phyloP scores from a whole-genome alignment of 192 early-diverging fungal species.

The Podochytrium sp. region DNA sequence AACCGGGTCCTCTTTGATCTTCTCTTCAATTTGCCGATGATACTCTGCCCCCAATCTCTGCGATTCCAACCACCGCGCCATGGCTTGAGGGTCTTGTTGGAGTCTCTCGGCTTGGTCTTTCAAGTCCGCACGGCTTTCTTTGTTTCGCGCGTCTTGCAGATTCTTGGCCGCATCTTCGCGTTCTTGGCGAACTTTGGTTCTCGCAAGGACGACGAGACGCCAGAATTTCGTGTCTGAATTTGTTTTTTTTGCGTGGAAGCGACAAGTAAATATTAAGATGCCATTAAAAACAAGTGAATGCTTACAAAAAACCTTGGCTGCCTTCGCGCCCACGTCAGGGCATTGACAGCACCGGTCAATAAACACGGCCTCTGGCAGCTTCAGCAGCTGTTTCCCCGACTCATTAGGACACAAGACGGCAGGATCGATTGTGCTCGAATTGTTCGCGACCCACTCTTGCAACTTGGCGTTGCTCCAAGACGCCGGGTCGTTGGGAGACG shows the following conservation, averaged over 20 bases:
- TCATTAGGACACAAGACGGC: conserved; percentile 46
- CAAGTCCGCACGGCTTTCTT: background rate
- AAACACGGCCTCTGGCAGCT: conserved; percentile 48
- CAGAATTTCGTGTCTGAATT: conserved; percentile 11
- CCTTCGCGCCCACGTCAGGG: conserved; percentile 34
- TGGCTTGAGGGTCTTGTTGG: background rate
- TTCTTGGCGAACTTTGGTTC: conserved; percentile 13
- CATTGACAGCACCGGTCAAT: conserved; percentile 42
- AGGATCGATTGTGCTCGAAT: conserved; percentile 18
- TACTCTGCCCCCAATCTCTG: background rate
- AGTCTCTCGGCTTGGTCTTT: background rate
- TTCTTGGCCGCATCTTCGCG: background rate
- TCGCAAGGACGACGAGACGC: conserved; percentile 17
- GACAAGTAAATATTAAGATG: background rate
- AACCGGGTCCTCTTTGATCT: background rate
- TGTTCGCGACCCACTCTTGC: conserved; percentile 38
- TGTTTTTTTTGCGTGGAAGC: background rate
- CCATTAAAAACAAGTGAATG: conserved; percentile 16
- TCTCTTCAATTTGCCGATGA: background rate
- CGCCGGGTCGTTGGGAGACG: conserved; percentile 42
- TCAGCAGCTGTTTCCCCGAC: conserved; percentile 45
- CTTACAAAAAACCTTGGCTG: conserved; percentile 49
- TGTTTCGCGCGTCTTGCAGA: background rate
- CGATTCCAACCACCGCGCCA: conserved; percentile 6
- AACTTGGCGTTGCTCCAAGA: conserved; percentile 46